phyloP scores from a whole-genome alignment of 345 rosid species.

The Brassica carinata region DNA sequence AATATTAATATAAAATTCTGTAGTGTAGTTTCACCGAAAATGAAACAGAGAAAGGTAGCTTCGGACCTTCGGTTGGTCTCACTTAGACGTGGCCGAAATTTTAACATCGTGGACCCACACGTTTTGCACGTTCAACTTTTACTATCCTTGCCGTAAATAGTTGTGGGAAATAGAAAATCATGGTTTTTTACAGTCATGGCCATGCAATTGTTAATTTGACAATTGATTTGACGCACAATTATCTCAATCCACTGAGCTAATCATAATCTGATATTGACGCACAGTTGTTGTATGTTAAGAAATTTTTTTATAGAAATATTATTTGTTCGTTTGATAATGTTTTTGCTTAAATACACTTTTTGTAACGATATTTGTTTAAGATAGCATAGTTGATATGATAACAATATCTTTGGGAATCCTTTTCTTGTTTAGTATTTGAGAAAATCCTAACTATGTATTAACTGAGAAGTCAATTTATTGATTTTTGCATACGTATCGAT shows the following conservation, averaged over 20 bases:
- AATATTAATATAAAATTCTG: neutral
- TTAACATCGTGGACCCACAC: constrained; percentile 37
- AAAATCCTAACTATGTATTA: neutral
- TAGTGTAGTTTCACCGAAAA: constrained; percentile 22
- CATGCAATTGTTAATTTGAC: neutral
- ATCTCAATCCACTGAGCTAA: neutral
- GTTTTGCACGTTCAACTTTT: constrained; percentile 36
- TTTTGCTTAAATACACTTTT: neutral
- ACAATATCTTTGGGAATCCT: neutral
- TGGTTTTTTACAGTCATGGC: neutral
- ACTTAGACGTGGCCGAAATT: constrained; percentile 34
- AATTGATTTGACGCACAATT: neutral
- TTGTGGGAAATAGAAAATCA: neutral
- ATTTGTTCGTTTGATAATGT: neutral
- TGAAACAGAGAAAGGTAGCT: constrained; percentile 30
- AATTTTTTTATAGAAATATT: neutral
- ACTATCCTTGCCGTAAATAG: neutral
- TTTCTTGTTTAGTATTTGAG: neutral
- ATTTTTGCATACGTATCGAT: too few species aligned
- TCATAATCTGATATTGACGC: neutral
- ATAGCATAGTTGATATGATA: neutral
- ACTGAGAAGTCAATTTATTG: too few species aligned
- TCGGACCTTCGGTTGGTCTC: constrained; percentile 26
- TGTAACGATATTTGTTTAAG: neutral
- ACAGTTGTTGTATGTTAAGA: too few species aligned